Evolutionary conservation across 169 alveolate genomes (phyloP).

Genomic region (Cryptosporidium baileyi): DNA sequence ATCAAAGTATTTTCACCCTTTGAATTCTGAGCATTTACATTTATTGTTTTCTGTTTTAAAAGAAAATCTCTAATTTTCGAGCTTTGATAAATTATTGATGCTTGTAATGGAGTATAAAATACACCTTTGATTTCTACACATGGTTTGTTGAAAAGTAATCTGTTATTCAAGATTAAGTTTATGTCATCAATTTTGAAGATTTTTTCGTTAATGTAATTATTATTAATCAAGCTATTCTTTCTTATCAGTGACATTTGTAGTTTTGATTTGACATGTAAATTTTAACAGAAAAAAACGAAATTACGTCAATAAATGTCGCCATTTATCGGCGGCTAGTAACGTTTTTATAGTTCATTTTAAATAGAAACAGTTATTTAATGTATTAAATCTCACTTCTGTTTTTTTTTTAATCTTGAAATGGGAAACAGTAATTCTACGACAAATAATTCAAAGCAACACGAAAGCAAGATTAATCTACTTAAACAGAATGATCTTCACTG

Average conservation of each 20-base stretch:
- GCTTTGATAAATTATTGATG: slow-evolving; percentile 13
- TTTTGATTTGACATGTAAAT: slow-evolving; percentile 3
- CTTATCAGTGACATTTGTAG: neutral
- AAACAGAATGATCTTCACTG: neutral
- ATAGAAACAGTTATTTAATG: neutral
- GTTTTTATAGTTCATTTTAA: too few relatives aligned
- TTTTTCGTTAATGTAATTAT: slow-evolving; percentile 16
- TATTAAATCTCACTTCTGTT: neutral
- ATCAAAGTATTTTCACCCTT: slow-evolving; percentile 24
- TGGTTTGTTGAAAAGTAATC: neutral
- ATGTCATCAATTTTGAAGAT: slow-evolving; percentile 26
- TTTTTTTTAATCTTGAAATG: neutral
- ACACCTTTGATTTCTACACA: neutral
- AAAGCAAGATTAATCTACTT: too few relatives aligned
- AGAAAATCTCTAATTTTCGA: slow-evolving; percentile 15
- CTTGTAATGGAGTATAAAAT: slow-evolving; percentile 40
- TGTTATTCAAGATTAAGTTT: neutral
- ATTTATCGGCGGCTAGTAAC: slow-evolving; percentile 14
- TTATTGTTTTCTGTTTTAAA: neutral
- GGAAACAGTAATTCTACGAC: slow-evolving; percentile 18
- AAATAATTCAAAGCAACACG: neutral
- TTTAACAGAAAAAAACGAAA: neutral
- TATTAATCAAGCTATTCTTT: neutral
- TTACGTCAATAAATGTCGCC: slow-evolving; percentile 28
- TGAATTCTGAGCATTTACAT: slow-evolving; percentile 20